phyloP scores from a whole-genome alignment of 2,329 filamentous ascomycete species.

The Phialophora expanda region DNA sequence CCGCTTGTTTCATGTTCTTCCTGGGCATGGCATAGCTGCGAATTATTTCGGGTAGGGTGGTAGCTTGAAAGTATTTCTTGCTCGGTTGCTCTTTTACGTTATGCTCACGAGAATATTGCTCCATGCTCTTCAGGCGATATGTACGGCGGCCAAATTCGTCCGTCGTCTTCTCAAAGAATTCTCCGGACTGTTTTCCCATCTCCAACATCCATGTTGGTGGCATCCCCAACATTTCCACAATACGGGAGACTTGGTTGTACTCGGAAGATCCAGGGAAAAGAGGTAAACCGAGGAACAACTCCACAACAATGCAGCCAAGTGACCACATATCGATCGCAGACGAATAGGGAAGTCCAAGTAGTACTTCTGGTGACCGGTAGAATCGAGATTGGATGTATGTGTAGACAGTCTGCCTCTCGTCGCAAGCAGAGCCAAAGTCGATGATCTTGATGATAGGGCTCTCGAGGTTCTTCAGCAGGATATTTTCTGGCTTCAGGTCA shows the following conservation, averaged over 20 bases:
- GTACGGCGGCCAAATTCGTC: constrained; percentile 92
- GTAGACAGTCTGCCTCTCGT: constrained; percentile 97
- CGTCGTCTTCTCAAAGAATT: constrained; percentile 92
- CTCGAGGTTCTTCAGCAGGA: constrained; percentile 94
- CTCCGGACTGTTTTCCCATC: constrained; percentile 95
- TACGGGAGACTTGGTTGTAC: constrained; percentile 96
- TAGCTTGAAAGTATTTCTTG: constrained; percentile 99
- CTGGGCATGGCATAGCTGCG: constrained; percentile 97
- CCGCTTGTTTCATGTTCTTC: constrained; percentile 98
- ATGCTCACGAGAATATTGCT: constrained; percentile 95
- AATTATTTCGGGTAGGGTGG: constrained; percentile 93
- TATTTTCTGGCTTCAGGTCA: constrained; percentile 97
- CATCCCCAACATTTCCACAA: constrained; percentile 96
- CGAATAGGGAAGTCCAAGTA: constrained; percentile 94
- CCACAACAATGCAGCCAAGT: constrained; percentile 95
- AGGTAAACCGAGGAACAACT: constrained; percentile 91
- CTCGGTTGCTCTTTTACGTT: constrained; percentile 97
- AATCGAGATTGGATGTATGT: constrained; percentile 99
- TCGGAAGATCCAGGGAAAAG: constrained; percentile 97
- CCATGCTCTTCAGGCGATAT: constrained; percentile 94
- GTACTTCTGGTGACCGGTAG: constrained; percentile 93
- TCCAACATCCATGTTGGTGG: constrained; percentile 99
- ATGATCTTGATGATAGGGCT: constrained; percentile 99
- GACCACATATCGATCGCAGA: constrained; percentile 99
- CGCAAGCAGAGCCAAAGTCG: constrained; percentile 97